Conservation (phyloP, 352 stramenopile genomes). For the Globisporangium cylindrosporum region DNA sequence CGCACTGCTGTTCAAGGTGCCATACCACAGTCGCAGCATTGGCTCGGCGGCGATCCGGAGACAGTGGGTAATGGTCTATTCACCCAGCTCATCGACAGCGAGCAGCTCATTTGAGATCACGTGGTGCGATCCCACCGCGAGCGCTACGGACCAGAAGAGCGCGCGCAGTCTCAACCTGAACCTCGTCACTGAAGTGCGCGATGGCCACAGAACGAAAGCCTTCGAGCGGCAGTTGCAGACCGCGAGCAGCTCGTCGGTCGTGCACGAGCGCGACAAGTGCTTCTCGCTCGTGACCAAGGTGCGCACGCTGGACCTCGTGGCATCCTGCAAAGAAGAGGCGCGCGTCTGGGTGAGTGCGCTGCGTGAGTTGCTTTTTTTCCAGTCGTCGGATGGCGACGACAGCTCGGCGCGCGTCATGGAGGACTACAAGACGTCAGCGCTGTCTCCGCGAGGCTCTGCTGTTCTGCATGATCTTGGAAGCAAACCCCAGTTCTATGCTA, state of each 20-base stretch:
- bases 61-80: slow-evolving; percentile 63
- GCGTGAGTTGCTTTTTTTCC: slow-evolving; percentile 35
- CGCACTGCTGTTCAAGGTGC: slow-evolving; percentile 74
- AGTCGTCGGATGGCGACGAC: not conserved
- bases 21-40: slow-evolving; percentile 58
- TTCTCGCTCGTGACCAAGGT: slow-evolving; percentile 67
- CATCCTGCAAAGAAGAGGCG: slow-evolving; percentile 78
- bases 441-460: slow-evolving; percentile 23
- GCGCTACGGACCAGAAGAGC: slow-evolving; percentile 31
- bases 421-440: slow-evolving; percentile 40
- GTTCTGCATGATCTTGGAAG: not conserved
- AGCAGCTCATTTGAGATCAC: slow-evolving; percentile 40
- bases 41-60: slow-evolving; percentile 32
- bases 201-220: slow-evolving; percentile 54
- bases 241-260: slow-evolving; percentile 31
- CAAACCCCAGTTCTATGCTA: slow-evolving; percentile 1
- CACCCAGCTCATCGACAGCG: slow-evolving; percentile 7
- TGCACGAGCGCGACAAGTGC: slow-evolving; percentile 48
- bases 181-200: slow-evolving; percentile 52
- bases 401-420: slow-evolving; percentile 43
- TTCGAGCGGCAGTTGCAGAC: slow-evolving; percentile 52
- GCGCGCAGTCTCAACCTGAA: slow-evolving; percentile 36
- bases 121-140: slow-evolving; percentile 65
- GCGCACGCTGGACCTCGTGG: slow-evolving; percentile 70
- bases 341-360: slow-evolving; percentile 55